Conservation (phyloP, 441 rosid species). For the Bocquillonia castaneifolia region DNA sequence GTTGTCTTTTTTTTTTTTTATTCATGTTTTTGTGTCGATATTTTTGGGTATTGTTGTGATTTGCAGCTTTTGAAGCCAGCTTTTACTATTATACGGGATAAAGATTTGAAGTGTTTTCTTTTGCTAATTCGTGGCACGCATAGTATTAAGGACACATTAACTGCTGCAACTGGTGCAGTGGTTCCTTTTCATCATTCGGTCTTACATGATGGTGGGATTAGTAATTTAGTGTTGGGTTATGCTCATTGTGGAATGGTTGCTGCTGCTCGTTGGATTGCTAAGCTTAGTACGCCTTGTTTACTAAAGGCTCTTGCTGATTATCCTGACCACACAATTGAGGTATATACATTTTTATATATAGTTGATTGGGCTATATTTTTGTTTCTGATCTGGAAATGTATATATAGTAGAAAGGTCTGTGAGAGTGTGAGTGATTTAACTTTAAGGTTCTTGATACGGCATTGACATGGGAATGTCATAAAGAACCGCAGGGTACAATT, state of each 20-base stretch:
- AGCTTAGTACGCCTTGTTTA: constrained; percentile 74
- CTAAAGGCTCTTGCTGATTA: constrained; percentile 61
- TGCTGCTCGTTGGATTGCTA: constrained; percentile 98
- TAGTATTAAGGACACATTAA: constrained; percentile 90
- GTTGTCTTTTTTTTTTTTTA: neutral
- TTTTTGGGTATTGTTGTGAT: constrained; percentile 12
- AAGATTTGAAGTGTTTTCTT: constrained; percentile 54
- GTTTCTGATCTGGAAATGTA: neutral
- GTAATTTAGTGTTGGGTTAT: constrained; percentile 91
- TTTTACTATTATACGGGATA: constrained; percentile 76
- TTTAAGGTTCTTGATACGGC: neutral
- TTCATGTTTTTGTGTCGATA: neutral
- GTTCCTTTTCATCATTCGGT: constrained; percentile 98
- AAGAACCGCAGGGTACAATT: neutral
- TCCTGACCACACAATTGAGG: constrained; percentile 78
- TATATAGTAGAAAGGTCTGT: neutral
- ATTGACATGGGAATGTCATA: neutral
- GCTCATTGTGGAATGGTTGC: constrained; percentile 99
- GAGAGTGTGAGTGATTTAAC: neutral
- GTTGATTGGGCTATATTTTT: neutral
- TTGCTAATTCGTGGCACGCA: constrained; percentile 93
- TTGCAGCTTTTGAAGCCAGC: constrained; percentile 95
- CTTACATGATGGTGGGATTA: constrained; percentile 85
- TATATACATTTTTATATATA: constrained; percentile 31
- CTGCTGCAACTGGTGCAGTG: constrained; percentile 95